phyloP scores from a whole-genome alignment of 495 filamentous ascomycete species.

The Aspergillus incahuasiensis region DNA sequence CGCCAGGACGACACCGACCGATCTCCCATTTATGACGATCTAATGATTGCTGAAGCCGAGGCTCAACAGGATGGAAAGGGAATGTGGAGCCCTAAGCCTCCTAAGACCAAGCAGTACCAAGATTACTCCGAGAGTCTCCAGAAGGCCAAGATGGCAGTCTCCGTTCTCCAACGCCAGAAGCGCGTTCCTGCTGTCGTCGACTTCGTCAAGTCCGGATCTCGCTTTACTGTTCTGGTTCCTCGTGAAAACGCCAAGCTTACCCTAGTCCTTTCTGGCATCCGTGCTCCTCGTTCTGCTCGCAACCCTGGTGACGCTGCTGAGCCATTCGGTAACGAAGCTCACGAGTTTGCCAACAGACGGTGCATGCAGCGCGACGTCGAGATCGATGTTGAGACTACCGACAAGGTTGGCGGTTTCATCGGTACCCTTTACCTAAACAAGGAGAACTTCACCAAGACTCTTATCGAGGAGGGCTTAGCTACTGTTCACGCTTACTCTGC shows the following conservation, averaged over 20 bases:
- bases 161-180: constrained; percentile 80
- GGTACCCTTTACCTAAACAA: constrained; percentile 90
- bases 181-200: constrained; percentile 94
- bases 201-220: constrained; percentile 91
- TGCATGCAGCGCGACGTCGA: constrained; percentile 95
- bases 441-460: constrained; percentile 90
- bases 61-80: constrained; percentile 84
- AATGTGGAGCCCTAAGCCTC: constrained; percentile 85
- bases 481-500: constrained; percentile 91
- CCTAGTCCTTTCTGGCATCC: constrained; percentile 90
- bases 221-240: constrained; percentile 89
- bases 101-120: constrained; percentile 70
- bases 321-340: constrained; percentile 91
- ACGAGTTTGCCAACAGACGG: constrained; percentile 80
- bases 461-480: constrained; percentile 91
- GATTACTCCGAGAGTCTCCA: constrained; percentile 91
- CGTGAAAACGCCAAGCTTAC: constrained; percentile 93
- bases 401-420: constrained; percentile 97
- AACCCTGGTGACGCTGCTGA: constrained; percentile 76
- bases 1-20: constrained; percentile 88
- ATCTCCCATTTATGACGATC: constrained; percentile 87
- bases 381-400: constrained; percentile 89
- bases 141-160: constrained; percentile 90
- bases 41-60: constrained; percentile 81
- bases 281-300: constrained; percentile 83